Base-by-base conservation (phyloP, 73 alveolate species). In the Paramecium pentaurelia region DNA sequence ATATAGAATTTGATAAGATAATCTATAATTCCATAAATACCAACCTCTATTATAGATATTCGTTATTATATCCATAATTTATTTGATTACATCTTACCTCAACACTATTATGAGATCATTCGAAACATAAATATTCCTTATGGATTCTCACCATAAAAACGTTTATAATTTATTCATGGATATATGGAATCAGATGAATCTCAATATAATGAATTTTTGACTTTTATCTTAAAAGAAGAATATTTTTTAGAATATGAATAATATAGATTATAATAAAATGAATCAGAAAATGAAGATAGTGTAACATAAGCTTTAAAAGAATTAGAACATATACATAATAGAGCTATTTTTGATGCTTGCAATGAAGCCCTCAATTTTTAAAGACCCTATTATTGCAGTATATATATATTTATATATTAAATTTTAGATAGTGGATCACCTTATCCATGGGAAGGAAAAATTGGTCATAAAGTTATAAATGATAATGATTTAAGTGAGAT, bases 311-410 rank as follows among this genome's bases (percentile, higher is more conserved):
- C 49, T 45, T 30, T 86, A 32, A 64, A 92, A 30, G 97, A 94
- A 45, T 68, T 92, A 58, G 87, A 75, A 32, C 97, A 94, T 45
- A 96, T 96, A 28, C 97, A 95, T 42, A 96, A 96, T 60, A 96
- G 95, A 70, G 96, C 96, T 14, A 86, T 96, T 34, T 96, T 96
- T 80, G 98, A 96, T 93, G 92, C 96, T 5, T 71, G 95, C 49
- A 96, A 96, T 86, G 98, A 96, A 83, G 92, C 95, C 47, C 86
- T 96, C 20, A 84, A 93, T 87, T 70, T 87, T 8, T 86, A 71
- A 71, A 94, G 97, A 60, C 98, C 98, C 18, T 94, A 93, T 75
- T 89, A 71, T 71, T 59, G 37, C 22, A 64, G 84, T 64, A 64
- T 14, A 4, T 64, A 22, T 22, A 3, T 34, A 34, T 4, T 34